phyloP scores from a whole-genome alignment of 768 basidiomycete genomes.

The Lactarius indigo region DNA sequence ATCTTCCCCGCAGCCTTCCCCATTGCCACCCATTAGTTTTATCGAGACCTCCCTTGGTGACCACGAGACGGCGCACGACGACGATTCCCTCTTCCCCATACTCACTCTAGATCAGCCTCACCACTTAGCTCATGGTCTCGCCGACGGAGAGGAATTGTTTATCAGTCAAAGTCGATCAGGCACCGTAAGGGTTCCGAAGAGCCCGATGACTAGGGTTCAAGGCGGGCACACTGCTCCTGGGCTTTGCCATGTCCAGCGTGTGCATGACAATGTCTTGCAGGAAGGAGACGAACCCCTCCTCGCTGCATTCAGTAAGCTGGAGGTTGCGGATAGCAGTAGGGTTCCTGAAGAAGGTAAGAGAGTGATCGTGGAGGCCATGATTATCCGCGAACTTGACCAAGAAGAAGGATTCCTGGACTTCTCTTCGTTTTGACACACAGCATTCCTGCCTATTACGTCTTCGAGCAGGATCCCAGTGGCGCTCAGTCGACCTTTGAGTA shows the following conservation, averaged over 20 bases:
- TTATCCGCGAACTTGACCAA: slow-evolving; percentile 70
- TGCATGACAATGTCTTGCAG: not conserved
- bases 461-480: not conserved
- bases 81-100: slow-evolving; percentile 11
- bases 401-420: slow-evolving; percentile 80
- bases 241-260: not conserved
- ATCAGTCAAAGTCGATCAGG: not conserved
- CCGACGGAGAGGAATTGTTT: not conserved
- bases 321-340: slow-evolving; percentile 16
- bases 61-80: not conserved
- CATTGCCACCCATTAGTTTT: not conserved
- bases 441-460: not conserved
- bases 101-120: slow-evolving; percentile 6
- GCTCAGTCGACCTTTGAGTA: not conserved
- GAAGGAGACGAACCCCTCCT: slow-evolving; percentile 5
- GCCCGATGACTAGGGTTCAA: not conserved
- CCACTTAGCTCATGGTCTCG: not conserved
- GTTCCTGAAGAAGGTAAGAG: slow-evolving; percentile 36
- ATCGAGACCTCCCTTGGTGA: not conserved
- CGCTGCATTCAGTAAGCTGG: slow-evolving; percentile 29
- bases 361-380: slow-evolving; percentile 78
- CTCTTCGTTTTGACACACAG: slow-evolving; percentile 44
- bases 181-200: not conserved
- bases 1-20: not conserved
- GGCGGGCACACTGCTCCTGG: not conserved